phyloP scores from a whole-genome alignment of 2,329 filamentous ascomycete species.

The Cercospora sp. region DNA sequence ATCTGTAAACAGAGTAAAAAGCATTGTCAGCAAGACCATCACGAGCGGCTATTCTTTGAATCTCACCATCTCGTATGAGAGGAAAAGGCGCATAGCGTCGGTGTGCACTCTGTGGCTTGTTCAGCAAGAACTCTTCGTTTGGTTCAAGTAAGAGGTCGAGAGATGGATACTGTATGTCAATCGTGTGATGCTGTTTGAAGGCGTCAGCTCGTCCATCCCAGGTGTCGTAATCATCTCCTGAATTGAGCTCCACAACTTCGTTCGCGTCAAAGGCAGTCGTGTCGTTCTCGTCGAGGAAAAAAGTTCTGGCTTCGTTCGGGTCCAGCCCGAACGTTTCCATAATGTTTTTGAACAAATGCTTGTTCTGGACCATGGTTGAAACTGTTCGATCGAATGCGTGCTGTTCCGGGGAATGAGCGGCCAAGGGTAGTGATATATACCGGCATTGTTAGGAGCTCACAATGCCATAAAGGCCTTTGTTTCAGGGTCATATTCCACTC shows the following conservation, averaged over 20 bases:
- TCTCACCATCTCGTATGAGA: slow-evolving; percentile 14
- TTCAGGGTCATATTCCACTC: background rate
- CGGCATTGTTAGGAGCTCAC: background rate
- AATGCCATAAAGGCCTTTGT: background rate
- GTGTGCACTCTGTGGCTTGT: slow-evolving; percentile 13
- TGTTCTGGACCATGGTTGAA: background rate
- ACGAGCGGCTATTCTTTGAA: slow-evolving; percentile 14
- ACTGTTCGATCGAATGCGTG: background rate
- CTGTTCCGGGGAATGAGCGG: background rate
- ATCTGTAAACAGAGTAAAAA: slow-evolving; percentile 20
- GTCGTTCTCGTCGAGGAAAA: background rate
- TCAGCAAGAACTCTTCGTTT: slow-evolving; percentile 9
- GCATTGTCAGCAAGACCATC: slow-evolving; percentile 10
- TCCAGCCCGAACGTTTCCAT: slow-evolving; percentile 15
- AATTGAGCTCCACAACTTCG: slow-evolving; percentile 2
- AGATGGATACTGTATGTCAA: slow-evolving; percentile 16
- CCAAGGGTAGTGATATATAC: background rate
- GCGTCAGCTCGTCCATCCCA: slow-evolving; percentile 9
- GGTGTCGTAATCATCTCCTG: background rate
- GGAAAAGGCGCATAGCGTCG: slow-evolving; percentile 17
- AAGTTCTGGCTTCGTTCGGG: slow-evolving; percentile 6
- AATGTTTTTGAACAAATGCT: slow-evolving; percentile 12
- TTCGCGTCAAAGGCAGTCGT: slow-evolving; percentile 1
- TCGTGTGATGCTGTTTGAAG: slow-evolving; percentile 11
- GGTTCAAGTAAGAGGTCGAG: slow-evolving; percentile 11